phyloP scores from a whole-genome alignment of 495 filamentous ascomycete genomes.

The Penicillium tannophilum region DNA sequence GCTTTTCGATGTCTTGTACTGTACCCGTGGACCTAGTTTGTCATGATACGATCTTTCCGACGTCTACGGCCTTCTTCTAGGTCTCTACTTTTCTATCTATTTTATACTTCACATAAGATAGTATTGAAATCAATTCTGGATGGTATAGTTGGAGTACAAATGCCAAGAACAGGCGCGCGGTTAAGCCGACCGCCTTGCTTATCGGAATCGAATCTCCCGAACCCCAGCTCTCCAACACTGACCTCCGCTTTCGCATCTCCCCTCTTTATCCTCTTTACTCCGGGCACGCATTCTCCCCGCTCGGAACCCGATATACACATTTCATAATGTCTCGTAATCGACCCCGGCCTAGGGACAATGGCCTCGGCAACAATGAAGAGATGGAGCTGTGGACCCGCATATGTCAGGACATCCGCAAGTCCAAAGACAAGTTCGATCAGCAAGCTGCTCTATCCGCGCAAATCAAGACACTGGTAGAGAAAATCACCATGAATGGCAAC shows the following conservation, averaged over 20 bases:
- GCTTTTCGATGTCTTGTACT: too few species aligned
- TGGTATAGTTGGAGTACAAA: background rate
- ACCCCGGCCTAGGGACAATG: conserved; percentile 50
- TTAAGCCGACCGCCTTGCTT: conserved; percentile 23
- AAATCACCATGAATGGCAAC: conserved; percentile 46
- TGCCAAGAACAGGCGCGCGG: conserved; percentile 18
- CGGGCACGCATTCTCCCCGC: background rate
- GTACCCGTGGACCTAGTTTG: too few species aligned
- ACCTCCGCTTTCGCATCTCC: conserved; percentile 3
- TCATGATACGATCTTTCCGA: too few species aligned
- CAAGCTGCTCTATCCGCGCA: conserved; percentile 49
- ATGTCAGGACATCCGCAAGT: conserved; percentile 56
- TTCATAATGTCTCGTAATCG: conserved; percentile 48
- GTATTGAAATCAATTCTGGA: too few species aligned
- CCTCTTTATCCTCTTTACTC: background rate
- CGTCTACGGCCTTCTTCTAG: too few species aligned
- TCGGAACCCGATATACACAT: background rate
- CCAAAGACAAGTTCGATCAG: conserved; percentile 64
- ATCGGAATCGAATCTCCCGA: background rate
- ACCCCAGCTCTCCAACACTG: conserved; percentile 7
- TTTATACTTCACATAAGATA: too few species aligned
- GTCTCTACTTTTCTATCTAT: too few species aligned
- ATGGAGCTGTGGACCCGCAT: conserved; percentile 66
- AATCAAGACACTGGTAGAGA: conserved; percentile 56
- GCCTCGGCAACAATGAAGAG: conserved; percentile 60